Evolutionary conservation across 202 grass and related monocot species (phyloP), one percentile per base, ranked within the genome.

Genomic region (Zoysia matrella): DNA sequence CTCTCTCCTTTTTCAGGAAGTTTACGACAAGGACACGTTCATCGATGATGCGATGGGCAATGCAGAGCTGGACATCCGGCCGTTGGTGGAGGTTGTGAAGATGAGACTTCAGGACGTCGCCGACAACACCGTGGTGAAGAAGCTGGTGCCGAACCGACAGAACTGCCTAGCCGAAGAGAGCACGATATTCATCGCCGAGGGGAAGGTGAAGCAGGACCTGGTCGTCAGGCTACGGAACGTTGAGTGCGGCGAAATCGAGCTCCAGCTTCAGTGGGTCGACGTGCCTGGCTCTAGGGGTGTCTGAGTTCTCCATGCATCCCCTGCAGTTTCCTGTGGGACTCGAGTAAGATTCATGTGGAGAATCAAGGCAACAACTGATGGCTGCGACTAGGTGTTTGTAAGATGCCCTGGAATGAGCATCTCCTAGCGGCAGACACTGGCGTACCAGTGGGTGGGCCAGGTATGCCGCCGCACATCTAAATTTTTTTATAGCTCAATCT

Each of bases 151-250:
- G 0, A 84, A 74, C 52, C 81, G 88, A 39, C 80, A 97, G 74
- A 97, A 94, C 77, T 90, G 69, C 82, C 79, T 94, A 11, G 92
- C 89, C 1, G 89, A 94, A 70, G 92, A 97, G 67, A 94, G 92
- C 71, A 15, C 73, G 0, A 83, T 97, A 14, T 89, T 83, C 11
- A 47, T 85, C 61, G 86, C 55, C 2, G 89, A 90, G 57, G 92
- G 89, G 40, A 81, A 86, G 77, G 88, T 94, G 63, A 82, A 76
- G 73, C 91, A 97, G 83, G 88, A 97, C 50, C 39, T 94, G 10
- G 81, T 86, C 63, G 48, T 97, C 10, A 78, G 89, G 52, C 89
- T 94, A 8, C 83, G 67, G 79, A 82, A 94, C 41, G 90, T 97
- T 0, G 92, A 97, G 69, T 76, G 92, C 1, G 94, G 94, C 2